Evolutionary conservation across 1,139 yeast species (phyloP), one percentile per base, ranked within the genome.

Genomic region (Nakaseomyces sp.): DNA sequence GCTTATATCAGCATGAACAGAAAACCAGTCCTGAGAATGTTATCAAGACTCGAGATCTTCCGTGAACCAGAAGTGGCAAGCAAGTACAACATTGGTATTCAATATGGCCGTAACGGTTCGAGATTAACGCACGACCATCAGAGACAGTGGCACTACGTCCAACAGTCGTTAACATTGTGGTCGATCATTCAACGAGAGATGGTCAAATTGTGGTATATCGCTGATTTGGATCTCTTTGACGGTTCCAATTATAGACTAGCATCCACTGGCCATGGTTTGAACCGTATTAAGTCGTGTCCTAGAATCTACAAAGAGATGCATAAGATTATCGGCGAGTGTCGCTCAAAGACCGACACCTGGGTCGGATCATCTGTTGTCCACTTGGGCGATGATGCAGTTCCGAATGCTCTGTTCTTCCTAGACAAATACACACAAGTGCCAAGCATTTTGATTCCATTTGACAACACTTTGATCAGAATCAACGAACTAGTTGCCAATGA

Each of bases 381-480:
- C 61, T 56, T 82, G 19, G 91, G 89, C 30, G 91, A 81, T 59
- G 81, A 77, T 52, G 82, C 86, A 1, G 91, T 81, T 4, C 91
- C 91, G 1, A 81, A 81, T 58, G 87, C 89, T 0, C 61, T 82
- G 47, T 79, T 81, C 59, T 81, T 81, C 66, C 62, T 81, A 42
- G 89, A 82, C 63, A 81, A 82, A 60, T 81, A 81, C 56, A 73
- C 80, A 25, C 89, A 82, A 60, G 84, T 82, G 3, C 89, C 89
- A 24, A 71, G 79, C 38, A 81, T 81, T 40, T 62, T 81, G 52
- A 81, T 78, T 36, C 91, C 91, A 1, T 76, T 81, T 40, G 81
- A 77, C 54, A 68, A 71, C 33, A 75, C 76, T 35, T 58, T 82
- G 31, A 60, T 69, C 46, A 70, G 74, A 48, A 71, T 81, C 42